These are phyloP conservation scores for Rhizophora apiculata DNA, from an alignment of 345 rosid species.

Conservation along the genomic window DNA sequence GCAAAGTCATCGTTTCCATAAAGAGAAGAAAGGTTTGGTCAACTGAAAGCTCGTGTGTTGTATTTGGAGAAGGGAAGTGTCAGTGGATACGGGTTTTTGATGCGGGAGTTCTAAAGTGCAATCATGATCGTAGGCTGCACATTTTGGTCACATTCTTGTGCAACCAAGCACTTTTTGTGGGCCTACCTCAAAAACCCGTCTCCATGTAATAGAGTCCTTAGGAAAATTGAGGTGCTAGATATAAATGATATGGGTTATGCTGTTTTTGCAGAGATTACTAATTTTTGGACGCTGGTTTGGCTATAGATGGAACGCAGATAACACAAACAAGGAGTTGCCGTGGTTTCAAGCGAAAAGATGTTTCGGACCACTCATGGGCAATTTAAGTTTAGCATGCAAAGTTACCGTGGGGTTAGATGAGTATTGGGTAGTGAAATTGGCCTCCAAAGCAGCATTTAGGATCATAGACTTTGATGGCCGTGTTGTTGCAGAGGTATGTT, in stretches of 20 bases:
- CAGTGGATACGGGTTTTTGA: no score
- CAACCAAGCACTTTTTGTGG: no score
- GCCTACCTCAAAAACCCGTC: no score
- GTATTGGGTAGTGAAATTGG: slow-evolving; percentile 22
- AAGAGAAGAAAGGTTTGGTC: slow-evolving; percentile 26
- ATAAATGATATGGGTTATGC: not conserved
- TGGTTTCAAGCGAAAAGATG: slow-evolving; percentile 37
- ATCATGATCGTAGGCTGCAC: no score
- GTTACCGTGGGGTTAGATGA: slow-evolving; percentile 20
- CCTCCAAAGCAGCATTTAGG: slow-evolving; percentile 26
- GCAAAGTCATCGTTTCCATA: slow-evolving; percentile 41
- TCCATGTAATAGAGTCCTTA: no score
- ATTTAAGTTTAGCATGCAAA: slow-evolving; percentile 13
- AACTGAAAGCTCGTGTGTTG: not conserved
- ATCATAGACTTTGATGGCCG: slow-evolving; percentile 24
- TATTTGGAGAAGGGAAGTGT: no score
- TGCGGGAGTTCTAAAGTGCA: no score
- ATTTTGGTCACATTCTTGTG: no score
- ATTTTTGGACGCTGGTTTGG: slow-evolving; percentile 38
- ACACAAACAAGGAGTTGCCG: slow-evolving; percentile 15
- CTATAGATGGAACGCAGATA: slow-evolving; percentile 10
- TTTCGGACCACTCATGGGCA: slow-evolving; percentile 20
- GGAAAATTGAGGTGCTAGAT: not conserved
- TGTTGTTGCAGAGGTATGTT: slow-evolving; percentile 37
- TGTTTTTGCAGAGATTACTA: slow-evolving; percentile 21